Conservation (phyloP, 805 yeast genomes). For the Teunomyces barrocoloradensis region DNA sequence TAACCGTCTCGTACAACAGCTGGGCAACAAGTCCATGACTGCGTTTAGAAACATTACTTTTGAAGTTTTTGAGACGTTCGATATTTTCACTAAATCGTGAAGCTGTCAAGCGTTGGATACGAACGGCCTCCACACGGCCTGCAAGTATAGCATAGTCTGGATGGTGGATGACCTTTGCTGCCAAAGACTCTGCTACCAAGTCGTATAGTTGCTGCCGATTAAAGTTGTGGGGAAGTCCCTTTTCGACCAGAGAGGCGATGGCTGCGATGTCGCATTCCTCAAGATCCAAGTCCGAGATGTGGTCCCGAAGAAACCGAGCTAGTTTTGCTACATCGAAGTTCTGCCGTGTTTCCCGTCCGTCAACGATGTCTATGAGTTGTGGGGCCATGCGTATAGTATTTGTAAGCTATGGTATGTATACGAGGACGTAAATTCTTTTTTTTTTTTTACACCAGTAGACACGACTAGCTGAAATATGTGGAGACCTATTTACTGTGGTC, state of each 20-base stretch:
- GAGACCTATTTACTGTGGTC: too few species aligned
- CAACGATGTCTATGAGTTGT: not conserved
- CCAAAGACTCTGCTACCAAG: slow-evolving; percentile 32
- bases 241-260: slow-evolving; percentile 8
- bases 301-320: slow-evolving; percentile 6
- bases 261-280: not conserved
- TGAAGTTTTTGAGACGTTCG: slow-evolving; percentile 12
- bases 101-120: slow-evolving; percentile 19
- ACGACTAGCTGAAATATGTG: too few species aligned
- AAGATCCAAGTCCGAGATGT: slow-evolving; percentile 7
- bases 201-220: slow-evolving; percentile 23
- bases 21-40: slow-evolving; percentile 54
- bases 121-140: slow-evolving; percentile 34
- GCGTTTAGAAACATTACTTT: slow-evolving; percentile 8
- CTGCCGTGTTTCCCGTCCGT: not conserved
- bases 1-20: slow-evolving; percentile 60
- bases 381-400: not conserved
- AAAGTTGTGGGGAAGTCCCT: slow-evolving; percentile 11
- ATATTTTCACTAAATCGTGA: slow-evolving; percentile 26
- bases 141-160: slow-evolving; percentile 38
- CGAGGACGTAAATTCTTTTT: not conserved
- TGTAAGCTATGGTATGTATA: too few species aligned
- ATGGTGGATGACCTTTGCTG: slow-evolving; percentile 30
- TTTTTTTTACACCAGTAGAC: too few species aligned
- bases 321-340: slow-evolving; percentile 2